Conservation (phyloP, 805 yeast species). For the Candida xiaguanensis region DNA sequence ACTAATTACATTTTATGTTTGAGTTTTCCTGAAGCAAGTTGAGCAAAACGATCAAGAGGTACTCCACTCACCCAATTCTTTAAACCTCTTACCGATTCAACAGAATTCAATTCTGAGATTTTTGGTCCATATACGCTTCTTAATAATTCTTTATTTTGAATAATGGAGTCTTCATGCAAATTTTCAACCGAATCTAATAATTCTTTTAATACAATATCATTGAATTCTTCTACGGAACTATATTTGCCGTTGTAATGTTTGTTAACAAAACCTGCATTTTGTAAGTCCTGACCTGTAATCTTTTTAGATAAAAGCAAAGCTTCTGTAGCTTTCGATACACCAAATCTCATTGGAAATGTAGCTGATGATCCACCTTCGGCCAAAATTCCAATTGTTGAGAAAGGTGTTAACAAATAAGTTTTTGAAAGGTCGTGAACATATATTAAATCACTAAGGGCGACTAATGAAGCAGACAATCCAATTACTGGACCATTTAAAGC, state of each 20-base stretch:
- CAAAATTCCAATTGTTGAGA: slow-evolving; percentile 76
- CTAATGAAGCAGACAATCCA: slow-evolving; percentile 72
- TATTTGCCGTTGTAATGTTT: slow-evolving; percentile 44
- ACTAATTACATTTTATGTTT: slow-evolving; percentile 54
- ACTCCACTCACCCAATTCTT: slow-evolving; percentile 66
- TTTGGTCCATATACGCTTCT: slow-evolving; percentile 33
- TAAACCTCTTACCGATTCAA: slow-evolving; percentile 67
- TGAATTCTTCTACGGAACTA: slow-evolving; percentile 37
- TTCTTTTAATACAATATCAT: slow-evolving; percentile 35
- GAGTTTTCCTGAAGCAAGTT: slow-evolving; percentile 49
- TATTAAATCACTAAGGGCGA: slow-evolving; percentile 69
- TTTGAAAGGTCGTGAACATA: slow-evolving; percentile 59
- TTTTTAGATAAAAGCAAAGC: slow-evolving; percentile 68
- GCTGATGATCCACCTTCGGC: slow-evolving; percentile 76
- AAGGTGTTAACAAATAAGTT: slow-evolving; percentile 67
- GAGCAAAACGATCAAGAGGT: slow-evolving; percentile 67
- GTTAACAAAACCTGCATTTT: slow-evolving; percentile 57
- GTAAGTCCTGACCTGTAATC: slow-evolving; percentile 53
- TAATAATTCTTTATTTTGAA: slow-evolving; percentile 39
- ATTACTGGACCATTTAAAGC: slow-evolving; percentile 87
- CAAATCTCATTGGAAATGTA: slow-evolving; percentile 65
- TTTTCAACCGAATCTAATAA: slow-evolving; percentile 32
- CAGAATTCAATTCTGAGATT: slow-evolving; percentile 49
- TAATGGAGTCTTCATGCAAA: slow-evolving; percentile 42
- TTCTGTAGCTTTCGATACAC: slow-evolving; percentile 68